Conservation (phyloP, 345 rosid species). For the Pugionium cornutum region DNA sequence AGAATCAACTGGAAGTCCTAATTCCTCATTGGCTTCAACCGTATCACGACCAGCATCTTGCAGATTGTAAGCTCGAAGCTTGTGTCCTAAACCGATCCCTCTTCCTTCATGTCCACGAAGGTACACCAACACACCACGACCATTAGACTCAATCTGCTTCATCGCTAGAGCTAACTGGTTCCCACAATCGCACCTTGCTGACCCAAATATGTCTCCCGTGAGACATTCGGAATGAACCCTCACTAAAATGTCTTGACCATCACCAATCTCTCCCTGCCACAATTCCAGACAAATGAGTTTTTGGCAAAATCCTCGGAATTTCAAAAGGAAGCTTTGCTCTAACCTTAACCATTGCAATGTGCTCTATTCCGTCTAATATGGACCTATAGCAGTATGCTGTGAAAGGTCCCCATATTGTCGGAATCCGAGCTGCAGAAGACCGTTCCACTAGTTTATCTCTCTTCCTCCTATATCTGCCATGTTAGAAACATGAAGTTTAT, state of each 20-base stretch:
- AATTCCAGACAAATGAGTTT: conserved; percentile 7
- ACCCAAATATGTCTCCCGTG: conserved; percentile 83
- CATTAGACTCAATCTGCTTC: conserved; percentile 76
- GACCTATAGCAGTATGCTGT: conserved; percentile 77
- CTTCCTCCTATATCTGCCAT: conserved; percentile 78
- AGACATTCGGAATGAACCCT: conserved; percentile 82
- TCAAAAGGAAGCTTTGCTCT: conserved; percentile 36
- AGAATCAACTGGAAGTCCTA: conserved; percentile 91
- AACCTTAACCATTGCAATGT: conserved; percentile 99
- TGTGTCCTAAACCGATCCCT: conserved; percentile 89
- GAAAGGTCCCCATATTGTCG: conserved; percentile 96
- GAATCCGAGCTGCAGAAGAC: conserved; percentile 76
- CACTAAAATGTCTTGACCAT: conserved; percentile 77
- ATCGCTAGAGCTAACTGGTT: conserved; percentile 75
- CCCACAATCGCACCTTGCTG: conserved; percentile 79
- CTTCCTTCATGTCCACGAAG: conserved; percentile 92
- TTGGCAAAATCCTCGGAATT: background rate
- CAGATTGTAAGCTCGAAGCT: conserved; percentile 83
- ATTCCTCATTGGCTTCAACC: conserved; percentile 86
- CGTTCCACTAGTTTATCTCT: conserved; percentile 74
- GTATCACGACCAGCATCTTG: conserved; percentile 89
- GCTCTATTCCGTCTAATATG: conserved; percentile 85
- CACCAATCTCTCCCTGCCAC: conserved; percentile 71
- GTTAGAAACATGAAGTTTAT: conserved; percentile 6
- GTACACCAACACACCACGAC: conserved; percentile 75